Base-by-base conservation (phyloP, 1,139 yeast genomes). In the Debaryomyces udenii region DNA sequence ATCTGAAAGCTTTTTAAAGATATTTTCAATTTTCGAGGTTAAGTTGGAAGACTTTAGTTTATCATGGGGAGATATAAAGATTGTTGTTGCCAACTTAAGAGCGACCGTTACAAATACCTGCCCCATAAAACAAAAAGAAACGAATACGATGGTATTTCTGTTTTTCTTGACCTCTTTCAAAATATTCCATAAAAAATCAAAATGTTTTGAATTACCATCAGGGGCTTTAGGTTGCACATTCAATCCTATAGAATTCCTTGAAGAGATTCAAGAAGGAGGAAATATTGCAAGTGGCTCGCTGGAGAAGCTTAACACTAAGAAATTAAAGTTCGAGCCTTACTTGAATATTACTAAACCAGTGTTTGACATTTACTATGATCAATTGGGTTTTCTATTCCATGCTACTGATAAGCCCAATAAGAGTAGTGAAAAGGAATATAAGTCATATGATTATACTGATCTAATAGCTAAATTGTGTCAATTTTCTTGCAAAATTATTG, bases 321-420 rank as follows among this genome's bases (percentile, higher is more conserved):
- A 15, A 11, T 31, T 56, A 40, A 56, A 59, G 37, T 48, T 58
- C 22, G 53, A 52, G 16, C 39, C 57, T 17, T 50, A 50, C 26
- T 39, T 62, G 11, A 52, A 55, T 4, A 38, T 63, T 1, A 52
- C 75, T 3, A 62, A 62, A 37, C 76, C 77, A 3, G 55, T 57
- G 1, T 42, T 72, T 28, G 68, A 68, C 44, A 42, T 72, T 20
- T 73, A 67, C 46, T 67, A 66, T 39, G 78, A 73, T 46, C 78
- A 73, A 45, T 45, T 62, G 24, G 63, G 56, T 31, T 43, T 40
- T 13, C 38, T 49, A 13, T 35, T 46, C 4, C 31, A 36, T 14
- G 24, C 46, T n/a, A n/a, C 6, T 4, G 22, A 9, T n/a, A 14
- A 9, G 46, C 22, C 5, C 22, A 38, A n/a, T 41, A 43, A 30